These are phyloP conservation scores for Nothophaeocryptopus gaeumannii DNA, from an alignment of 2,329 filamentous ascomycete species.

Conservation along the genomic window DNA sequence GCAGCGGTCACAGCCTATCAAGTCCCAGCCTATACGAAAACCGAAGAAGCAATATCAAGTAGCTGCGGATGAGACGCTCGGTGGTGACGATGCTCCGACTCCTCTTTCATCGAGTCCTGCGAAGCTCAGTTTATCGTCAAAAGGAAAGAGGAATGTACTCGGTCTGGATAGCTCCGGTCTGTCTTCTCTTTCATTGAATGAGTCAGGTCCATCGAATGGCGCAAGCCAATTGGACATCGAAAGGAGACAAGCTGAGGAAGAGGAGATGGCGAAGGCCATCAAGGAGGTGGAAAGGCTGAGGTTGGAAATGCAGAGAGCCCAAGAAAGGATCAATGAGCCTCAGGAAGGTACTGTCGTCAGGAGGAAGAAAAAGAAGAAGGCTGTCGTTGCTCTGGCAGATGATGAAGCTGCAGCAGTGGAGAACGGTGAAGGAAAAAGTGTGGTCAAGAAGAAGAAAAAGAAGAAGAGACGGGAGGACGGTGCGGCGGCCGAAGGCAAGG, in stretches of 20 bases:
- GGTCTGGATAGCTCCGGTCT: conserved; percentile 86
- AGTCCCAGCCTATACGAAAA: conserved; percentile 25
- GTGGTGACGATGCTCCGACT: conserved; percentile 29
- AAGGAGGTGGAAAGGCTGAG: conserved; percentile 82
- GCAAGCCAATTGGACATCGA: conserved; percentile 57
- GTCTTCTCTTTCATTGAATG: conserved; percentile 67
- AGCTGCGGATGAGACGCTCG: conserved; percentile 49
- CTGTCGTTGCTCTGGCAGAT: conserved; percentile 35
- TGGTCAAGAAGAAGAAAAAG: conserved; percentile 33
- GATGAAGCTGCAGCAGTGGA: conserved; percentile 4
- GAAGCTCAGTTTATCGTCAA: conserved; percentile 30
- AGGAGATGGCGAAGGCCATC: conserved; percentile 84
- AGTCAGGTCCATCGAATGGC: conserved; percentile 28
- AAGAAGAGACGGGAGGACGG: conserved; percentile 14
- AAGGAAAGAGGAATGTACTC: conserved; percentile 64
- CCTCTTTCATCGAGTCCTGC: conserved; percentile 22
- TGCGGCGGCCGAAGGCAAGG: conserved; percentile 15
- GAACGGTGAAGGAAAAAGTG: conserved; percentile 19
- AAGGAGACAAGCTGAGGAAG: conserved; percentile 70
- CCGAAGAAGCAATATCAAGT: conserved; percentile 44
- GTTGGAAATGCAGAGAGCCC: conserved; percentile 82
- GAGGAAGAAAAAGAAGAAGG: conserved; percentile 53
- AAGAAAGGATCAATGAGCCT: conserved; percentile 68
- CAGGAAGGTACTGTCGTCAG: conserved; percentile 64
- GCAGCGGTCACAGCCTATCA: conserved; percentile 9